phyloP scores from a whole-genome alignment of 495 filamentous ascomycete species.

The Hyaloscypha finlandica region DNA sequence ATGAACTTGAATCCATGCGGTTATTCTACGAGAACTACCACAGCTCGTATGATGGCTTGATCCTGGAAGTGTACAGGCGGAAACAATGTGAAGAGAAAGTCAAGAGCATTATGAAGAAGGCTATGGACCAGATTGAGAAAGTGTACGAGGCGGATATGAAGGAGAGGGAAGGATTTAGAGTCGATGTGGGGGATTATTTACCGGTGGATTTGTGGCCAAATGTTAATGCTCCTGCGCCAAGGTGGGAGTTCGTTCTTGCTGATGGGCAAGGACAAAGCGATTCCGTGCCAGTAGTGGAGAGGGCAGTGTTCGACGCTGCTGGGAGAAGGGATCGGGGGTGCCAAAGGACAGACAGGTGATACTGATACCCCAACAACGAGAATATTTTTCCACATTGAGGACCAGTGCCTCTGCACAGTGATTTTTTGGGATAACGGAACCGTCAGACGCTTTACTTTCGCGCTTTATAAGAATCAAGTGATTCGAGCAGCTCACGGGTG shows the following conservation, averaged over 20 bases:
- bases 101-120: slow-evolving; percentile 70
- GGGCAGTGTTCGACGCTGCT: slow-evolving; percentile 57
- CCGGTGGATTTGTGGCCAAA: slow-evolving; percentile 91
- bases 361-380: not conserved
- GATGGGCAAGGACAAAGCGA: slow-evolving; percentile 42
- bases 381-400: not conserved
- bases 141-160: slow-evolving; percentile 73
- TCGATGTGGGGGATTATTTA: slow-evolving; percentile 81
- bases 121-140: slow-evolving; percentile 71
- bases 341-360: slow-evolving; percentile 20
- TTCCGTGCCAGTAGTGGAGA: slow-evolving; percentile 53
- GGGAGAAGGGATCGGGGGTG: slow-evolving; percentile 36
- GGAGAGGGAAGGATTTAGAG: slow-evolving; percentile 75
- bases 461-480: too few relatives aligned
- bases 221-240: slow-evolving; percentile 55
- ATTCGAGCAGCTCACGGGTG: too few relatives aligned
- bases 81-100: slow-evolving; percentile 70
- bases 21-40: slow-evolving; percentile 83
- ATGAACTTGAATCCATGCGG: slow-evolving; percentile 71
- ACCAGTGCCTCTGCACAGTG: too few relatives aligned
- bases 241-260: slow-evolving; percentile 42
- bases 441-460: too few relatives aligned
- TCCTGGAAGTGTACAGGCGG: slow-evolving; percentile 79
- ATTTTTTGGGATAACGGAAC: too few relatives aligned
- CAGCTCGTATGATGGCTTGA: slow-evolving; percentile 77